Base-by-base conservation (phyloP, 2,329 filamentous ascomycete species). In the Neodidymelliopsis sp. region DNA sequence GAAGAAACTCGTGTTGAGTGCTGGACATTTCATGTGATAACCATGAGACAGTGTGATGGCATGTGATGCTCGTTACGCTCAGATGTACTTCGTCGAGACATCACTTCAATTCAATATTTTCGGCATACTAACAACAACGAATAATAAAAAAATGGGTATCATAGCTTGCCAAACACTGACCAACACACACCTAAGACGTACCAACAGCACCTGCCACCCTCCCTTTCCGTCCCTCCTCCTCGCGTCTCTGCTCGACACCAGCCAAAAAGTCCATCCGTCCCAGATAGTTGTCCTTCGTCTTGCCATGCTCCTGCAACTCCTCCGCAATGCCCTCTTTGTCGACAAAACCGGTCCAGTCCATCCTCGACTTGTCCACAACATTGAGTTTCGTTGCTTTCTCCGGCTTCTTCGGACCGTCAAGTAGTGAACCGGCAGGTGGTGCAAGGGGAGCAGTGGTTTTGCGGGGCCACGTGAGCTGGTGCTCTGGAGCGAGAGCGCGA, bases 291-390 rank as follows among this genome's bases (percentile, higher is more conserved):
- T 82, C 79, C 62, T 84, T 85, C 9, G 82, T 83, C 65, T 83
- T 84, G 54, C 81, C 83, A 65, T 85, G 82, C 34, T 77, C 77
- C 45, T 82, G 79, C 62, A 87, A 67, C 66, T 87, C 84, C 48
- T 85, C 83, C 47, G 80, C 79, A 48, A 86, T 79, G 22, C 84
- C 83, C 34, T 81, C 80, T 42, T 81, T 73, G 62, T 85, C 82
- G 29, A 87, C 84, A 61, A 84, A 85, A 9, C 79, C 78, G 15
- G 82, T 83, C 84, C 84, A 87, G 59, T 87, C 84, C 61, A 86
- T 73, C 42, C 83, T 79, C 22, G 81, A 85, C 69, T 87, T 87
- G 69, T 86, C 83, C 38, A 87, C 82, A 0, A 84, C 85, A 57
- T 85, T 87, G 72, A 87, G 79, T 62, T 85, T 86, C 49, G 81